These are phyloP conservation scores for Fraxinus floribunda DNA, from an alignment of 305 asterid species.

Conservation along the genomic window DNA sequence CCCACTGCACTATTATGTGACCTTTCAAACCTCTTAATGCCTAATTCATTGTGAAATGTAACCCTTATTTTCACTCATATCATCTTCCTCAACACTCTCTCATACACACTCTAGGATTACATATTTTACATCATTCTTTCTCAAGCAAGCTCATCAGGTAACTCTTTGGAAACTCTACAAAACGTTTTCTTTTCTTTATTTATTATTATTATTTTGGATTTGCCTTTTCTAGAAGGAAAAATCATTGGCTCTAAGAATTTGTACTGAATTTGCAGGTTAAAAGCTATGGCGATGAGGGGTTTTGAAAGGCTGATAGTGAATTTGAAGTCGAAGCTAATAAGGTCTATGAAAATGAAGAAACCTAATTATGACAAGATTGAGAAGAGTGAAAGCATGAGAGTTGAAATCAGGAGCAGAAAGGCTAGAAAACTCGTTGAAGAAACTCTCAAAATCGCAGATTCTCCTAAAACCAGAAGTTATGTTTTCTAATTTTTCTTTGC, in stretches of 20 bases:
- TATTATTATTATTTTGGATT: not conserved
- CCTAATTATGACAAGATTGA: constrained; percentile 64
- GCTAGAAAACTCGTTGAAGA: constrained; percentile 70
- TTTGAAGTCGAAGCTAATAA: constrained; percentile 48
- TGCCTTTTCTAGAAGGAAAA: not conserved
- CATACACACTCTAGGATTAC: not conserved
- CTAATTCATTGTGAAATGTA: not conserved
- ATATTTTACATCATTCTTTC: not conserved
- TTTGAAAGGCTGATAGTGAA: constrained; percentile 48
- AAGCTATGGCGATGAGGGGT: constrained; percentile 40
- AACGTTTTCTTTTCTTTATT: not conserved
- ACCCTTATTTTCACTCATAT: not conserved
- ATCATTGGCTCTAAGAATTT: not conserved
- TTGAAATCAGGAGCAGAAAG: constrained; percentile 73
- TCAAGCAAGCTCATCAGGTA: not conserved
- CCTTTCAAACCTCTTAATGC: not conserved
- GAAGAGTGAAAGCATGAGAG: constrained; percentile 87
- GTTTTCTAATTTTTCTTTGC: constrained; percentile 3
- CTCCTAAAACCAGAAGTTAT: constrained; percentile 67
- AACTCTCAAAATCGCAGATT: constrained; percentile 79
- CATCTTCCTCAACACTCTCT: not conserved
- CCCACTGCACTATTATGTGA: not conserved
- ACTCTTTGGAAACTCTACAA: not conserved
- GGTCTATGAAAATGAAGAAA: constrained; percentile 42
- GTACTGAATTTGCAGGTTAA: constrained; percentile 1